A percentile compares a stretch with the other conserved stretches of the same genome.
Conservation (phyloP, 2,329 filamentous ascomycete genomes). For the Hansfordia pulvinata region DNA sequence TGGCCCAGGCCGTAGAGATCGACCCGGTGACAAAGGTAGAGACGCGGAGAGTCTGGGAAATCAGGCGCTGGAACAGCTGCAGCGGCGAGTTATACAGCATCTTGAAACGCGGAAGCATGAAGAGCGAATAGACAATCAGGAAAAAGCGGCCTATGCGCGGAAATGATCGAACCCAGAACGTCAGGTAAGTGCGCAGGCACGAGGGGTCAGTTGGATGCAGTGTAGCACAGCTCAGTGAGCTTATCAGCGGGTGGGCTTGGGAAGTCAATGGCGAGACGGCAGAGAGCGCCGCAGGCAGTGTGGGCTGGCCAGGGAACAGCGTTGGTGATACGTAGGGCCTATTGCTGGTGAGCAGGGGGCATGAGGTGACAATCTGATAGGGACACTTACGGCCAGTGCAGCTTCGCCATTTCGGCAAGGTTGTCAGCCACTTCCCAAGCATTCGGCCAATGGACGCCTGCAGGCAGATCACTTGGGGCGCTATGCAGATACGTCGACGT, state of each 20-base stretch:
- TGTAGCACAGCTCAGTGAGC: constrained; percentile 73
- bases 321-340: constrained; percentile 74
- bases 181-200: constrained; percentile 74
- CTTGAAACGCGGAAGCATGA: constrained; percentile 57
- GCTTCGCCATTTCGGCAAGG: constrained; percentile 64
- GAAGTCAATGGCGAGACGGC: constrained; percentile 66
- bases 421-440: constrained; percentile 67
- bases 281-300: constrained; percentile 51
- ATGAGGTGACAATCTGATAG: not conserved
- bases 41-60: constrained; percentile 58
- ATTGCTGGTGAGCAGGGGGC: constrained; percentile 6
- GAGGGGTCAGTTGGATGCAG: constrained; percentile 82
- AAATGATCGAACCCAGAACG: constrained; percentile 77
- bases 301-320: constrained; percentile 61
- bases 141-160: constrained; percentile 68
- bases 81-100: constrained; percentile 57
- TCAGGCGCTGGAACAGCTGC: constrained; percentile 49
- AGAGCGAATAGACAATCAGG: constrained; percentile 56
- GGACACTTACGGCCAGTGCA: constrained; percentile 65
- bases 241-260: constrained; percentile 76
- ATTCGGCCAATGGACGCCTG: constrained; percentile 57
- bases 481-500: constrained; percentile 69
- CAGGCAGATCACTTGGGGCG: constrained; percentile 55
- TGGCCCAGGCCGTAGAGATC: constrained; percentile 80
- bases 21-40: constrained; percentile 68